A percentile compares a stretch with the other conserved stretches of the same genome.
Conservation (phyloP, 2,329 filamentous ascomycete genomes). For the Xylariomycetidae sp. region DNA sequence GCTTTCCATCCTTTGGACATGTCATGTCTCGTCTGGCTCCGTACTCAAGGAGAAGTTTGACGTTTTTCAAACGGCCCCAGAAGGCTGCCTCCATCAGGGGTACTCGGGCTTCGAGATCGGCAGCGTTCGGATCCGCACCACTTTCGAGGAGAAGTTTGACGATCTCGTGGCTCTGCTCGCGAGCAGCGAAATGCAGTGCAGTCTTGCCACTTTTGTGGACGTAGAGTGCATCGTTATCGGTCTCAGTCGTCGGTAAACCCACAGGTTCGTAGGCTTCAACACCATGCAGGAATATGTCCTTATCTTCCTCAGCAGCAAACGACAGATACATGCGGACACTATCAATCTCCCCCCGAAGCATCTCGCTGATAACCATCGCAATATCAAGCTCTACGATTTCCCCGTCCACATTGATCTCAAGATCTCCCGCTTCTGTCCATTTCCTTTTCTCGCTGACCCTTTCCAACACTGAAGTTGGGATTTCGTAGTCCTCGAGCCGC, state of each 20-base stretch:
- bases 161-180: slow-evolving; percentile 2
- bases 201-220: not conserved
- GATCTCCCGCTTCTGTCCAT: not conserved
- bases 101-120: slow-evolving; percentile 1
- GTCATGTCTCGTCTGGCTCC: slow-evolving; percentile 2
- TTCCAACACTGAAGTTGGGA: too few relatives aligned
- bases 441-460: not conserved
- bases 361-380: not conserved
- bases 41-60: slow-evolving; percentile 2
- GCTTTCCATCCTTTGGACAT: not conserved
- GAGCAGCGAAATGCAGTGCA: slow-evolving; percentile 5
- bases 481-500: not conserved
- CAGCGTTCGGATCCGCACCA: slow-evolving; percentile 2
- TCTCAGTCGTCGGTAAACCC: not conserved
- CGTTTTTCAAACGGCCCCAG: slow-evolving; percentile 2
- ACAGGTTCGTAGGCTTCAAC: not conserved
- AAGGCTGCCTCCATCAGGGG: slow-evolving; percentile 5
- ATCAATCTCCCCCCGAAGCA: not conserved
- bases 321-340: not conserved
- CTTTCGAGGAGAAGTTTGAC: slow-evolving; percentile 5
- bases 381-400: not conserved
- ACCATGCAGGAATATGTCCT: not conserved
- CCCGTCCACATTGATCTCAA: not conserved
- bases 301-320: not conserved
- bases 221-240: not conserved